These are phyloP conservation scores for Xerophyta viscosa DNA, from an alignment of 106 monocot species.

Conservation along the genomic window DNA sequence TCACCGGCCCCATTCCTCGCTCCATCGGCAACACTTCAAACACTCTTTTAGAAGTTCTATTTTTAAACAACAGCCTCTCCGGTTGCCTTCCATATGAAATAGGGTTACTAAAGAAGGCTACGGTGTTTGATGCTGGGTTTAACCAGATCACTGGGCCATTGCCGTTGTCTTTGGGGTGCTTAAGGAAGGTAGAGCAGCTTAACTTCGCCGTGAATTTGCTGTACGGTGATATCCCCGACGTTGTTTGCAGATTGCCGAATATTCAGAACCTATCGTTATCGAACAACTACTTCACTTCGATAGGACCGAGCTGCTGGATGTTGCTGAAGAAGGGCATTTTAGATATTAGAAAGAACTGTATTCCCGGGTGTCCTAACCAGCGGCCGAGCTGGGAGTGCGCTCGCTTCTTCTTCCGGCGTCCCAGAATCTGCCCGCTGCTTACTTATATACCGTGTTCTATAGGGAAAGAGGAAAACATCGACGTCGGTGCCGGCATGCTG, in stretches of 20 bases:
- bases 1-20: slow-evolving; percentile 41
- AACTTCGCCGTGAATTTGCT: slow-evolving; percentile 51
- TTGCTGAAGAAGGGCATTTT: slow-evolving; percentile 17
- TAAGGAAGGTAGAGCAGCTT: slow-evolving; percentile 41
- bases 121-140: slow-evolving; percentile 42
- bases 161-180: slow-evolving; percentile 41
- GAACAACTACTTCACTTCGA: slow-evolving; percentile 29
- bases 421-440: slow-evolving; percentile 21
- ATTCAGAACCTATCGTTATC: slow-evolving; percentile 28
- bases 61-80: slow-evolving; percentile 43
- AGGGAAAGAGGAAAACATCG: too few species aligned
- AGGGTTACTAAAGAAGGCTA: slow-evolving; percentile 30
- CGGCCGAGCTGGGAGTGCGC: slow-evolving; percentile 16
- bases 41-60: slow-evolving; percentile 38
- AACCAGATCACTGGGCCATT: slow-evolving; percentile 44
- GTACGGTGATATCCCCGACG: slow-evolving; percentile 44
- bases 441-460: background rate
- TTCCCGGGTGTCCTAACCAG: slow-evolving; percentile 20
- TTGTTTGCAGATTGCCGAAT: slow-evolving; percentile 15
- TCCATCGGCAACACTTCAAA: slow-evolving; percentile 20
- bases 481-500: too few species aligned
- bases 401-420: slow-evolving; percentile 2
- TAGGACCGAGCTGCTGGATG: slow-evolving; percentile 13
- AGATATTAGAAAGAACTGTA: slow-evolving; percentile 23
- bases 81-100: slow-evolving; percentile 52